Percentiles rank a stretch among this genome's conserved stretches.
Evolutionary conservation across 2,329 filamentous ascomycete species (phyloP).

Genomic region (Alternaria angustiovoidea): DNA sequence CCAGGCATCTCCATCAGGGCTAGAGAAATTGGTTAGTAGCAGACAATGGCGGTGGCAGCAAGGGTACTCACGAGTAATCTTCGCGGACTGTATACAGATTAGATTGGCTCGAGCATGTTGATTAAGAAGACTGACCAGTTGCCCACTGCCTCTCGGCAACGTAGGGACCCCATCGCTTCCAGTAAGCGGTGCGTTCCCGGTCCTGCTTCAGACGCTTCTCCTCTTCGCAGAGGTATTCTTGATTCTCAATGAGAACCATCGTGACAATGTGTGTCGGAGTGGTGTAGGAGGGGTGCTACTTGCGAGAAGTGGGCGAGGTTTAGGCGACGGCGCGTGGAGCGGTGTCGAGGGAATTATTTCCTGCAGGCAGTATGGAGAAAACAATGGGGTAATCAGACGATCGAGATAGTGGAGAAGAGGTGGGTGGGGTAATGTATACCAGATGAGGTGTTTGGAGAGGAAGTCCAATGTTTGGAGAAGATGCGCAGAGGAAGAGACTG

Average conservation of each 20-base stretch:
- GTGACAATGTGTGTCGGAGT: slow-evolving; percentile 20
- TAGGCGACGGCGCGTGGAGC: slow-evolving; percentile 29
- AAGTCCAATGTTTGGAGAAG: slow-evolving; percentile 14
- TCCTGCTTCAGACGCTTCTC: slow-evolving; percentile 91
- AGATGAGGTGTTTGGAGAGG: slow-evolving; percentile 12
- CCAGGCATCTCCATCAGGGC: slow-evolving; percentile 90
- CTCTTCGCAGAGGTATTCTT: slow-evolving; percentile 88
- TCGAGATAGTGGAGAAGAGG: slow-evolving; percentile 21
- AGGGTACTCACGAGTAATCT: slow-evolving; percentile 76
- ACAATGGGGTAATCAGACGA: slow-evolving; percentile 30
- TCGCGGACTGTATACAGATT: slow-evolving; percentile 72
- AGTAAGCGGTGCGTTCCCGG: slow-evolving; percentile 83
- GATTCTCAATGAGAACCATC: slow-evolving; percentile 91
- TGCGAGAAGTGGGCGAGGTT: slow-evolving; percentile 18
- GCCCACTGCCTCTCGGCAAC: slow-evolving; percentile 95
- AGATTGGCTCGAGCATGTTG: slow-evolving; percentile 25
- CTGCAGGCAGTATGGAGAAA: slow-evolving; percentile 27
- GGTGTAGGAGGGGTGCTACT: slow-evolving; percentile 10
- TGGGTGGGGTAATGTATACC: slow-evolving; percentile 9
- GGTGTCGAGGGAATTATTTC: slow-evolving; percentile 33
- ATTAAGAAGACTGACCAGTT: slow-evolving; percentile 68
- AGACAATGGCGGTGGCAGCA: slow-evolving; percentile 11
- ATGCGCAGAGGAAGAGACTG: slow-evolving; percentile 18
- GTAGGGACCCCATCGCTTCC: slow-evolving; percentile 98
- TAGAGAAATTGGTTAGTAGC: slow-evolving; percentile 49